Conservation (phyloP, 2,329 filamentous ascomycete genomes). For the Calonectria pteridis region DNA sequence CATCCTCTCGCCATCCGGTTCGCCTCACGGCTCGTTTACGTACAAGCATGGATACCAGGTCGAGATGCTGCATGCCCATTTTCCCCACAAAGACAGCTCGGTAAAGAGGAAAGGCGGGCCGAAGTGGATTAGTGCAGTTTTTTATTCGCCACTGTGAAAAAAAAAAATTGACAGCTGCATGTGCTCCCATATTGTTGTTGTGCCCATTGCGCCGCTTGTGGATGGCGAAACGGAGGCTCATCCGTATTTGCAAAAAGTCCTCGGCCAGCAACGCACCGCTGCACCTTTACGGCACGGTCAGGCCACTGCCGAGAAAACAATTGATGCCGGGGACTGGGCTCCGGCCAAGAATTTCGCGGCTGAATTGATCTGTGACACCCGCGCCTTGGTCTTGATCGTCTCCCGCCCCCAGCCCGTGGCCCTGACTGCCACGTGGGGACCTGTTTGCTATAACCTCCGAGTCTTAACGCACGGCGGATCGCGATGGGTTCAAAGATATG, state of each 20-base stretch:
- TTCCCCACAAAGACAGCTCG: neutral
- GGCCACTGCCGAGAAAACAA: neutral
- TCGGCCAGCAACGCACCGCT: neutral
- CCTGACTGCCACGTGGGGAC: neutral
- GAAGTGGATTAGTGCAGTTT: neutral
- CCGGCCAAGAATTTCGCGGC: neutral
- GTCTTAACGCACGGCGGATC: neutral
- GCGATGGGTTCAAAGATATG: neutral
- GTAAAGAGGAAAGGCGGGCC: neutral
- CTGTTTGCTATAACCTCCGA: neutral
- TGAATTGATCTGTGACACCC: neutral
- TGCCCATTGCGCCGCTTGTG: neutral
- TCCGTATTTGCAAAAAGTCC: neutral
- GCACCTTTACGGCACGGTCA: neutral
- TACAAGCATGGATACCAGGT: neutral
- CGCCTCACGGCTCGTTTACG: neutral
- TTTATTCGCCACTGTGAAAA: neutral
- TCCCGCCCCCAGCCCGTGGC: neutral
- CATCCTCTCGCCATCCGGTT: neutral
- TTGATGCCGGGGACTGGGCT: neutral
- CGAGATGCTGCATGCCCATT: neutral
- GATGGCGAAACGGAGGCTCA: neutral
- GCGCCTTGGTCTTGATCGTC: slow-evolving; percentile 2
- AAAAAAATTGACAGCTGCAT: neutral
- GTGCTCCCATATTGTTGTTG: neutral